Base-by-base conservation (phyloP, 768 basidiomycete genomes). In the Rhodotorula diobovata region DNA sequence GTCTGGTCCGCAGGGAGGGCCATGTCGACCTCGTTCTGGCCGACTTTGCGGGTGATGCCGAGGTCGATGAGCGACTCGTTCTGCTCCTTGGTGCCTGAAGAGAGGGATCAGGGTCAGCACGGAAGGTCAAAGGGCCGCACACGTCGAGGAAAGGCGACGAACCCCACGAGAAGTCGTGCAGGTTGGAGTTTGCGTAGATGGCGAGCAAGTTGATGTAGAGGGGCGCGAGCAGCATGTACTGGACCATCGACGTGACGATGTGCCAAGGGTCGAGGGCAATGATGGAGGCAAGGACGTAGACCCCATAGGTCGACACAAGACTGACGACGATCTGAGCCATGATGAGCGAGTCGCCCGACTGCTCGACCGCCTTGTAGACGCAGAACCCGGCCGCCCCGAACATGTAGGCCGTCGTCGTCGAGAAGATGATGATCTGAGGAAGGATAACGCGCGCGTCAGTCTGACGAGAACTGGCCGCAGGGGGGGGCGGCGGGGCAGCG, bases 201-300 rank as follows among this genome's bases (percentile, higher is more conserved):
- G 50, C 63, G 51, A 80, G 71, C 18, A 78, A 55, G 65, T 77
- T 79, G 79, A 80, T 89, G 70, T 70, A 79, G 32, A 76, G 72
- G 63, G 61, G 51, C 23, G 69, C 58, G n/a, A 64, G 85, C 30
- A 97, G 82, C 78, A 97, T 81, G 78, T 96, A 99, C 61, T 91
- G 92, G 23, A 88, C 76, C 78, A 93, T 93, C 76, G 90, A 93
- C 16, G 94, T 97, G 73, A 96, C 59, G 83, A 98, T 87, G 81
- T 98, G 95, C 77, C 92, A 94, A 9, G 96, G 94, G 80, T 99
- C 96, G 67, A 94, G 86, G 0, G 92, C 91, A 51, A 97, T 82
- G 50, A 96, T 74, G 71, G 89, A 89, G 55, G 90, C 85, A 46
- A 89, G 82, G 11, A 89, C 82, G 80, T 90, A 96, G 50, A 90